Base-by-base conservation (phyloP, 2,329 filamentous ascomycete genomes). In the Sporothrix dimorphospora region DNA sequence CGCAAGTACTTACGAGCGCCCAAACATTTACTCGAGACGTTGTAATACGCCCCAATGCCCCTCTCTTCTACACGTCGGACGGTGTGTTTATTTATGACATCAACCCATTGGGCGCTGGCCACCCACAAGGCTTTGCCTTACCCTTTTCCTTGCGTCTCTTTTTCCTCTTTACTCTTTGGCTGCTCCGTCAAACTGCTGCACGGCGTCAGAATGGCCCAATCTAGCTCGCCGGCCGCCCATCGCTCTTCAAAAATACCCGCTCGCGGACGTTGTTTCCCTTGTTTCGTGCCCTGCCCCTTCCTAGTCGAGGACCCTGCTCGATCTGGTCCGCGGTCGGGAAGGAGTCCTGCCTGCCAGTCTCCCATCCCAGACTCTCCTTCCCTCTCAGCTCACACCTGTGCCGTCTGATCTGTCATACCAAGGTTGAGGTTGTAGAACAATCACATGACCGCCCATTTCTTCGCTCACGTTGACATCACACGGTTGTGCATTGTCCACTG, bases 11-110 rank as follows among this genome's bases (percentile, higher is more conserved):
- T 38, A 12, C 30, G 34, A 14, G 59, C 24, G 55, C 55, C 55
- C 27, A 21, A 40, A 9, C n/a, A 8, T n/a, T 21, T 30, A 12
- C 14, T 59, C 40, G 30, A 21, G 19, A 19, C 19, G 30, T 38
- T 38, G 57, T 40, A 14, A 42, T 24, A 19, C 57, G 9, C 19
- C 34, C 59, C 5, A 45, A 16, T 3, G n/a, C 5, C 12, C 38
- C 38, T 21, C 38, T 63, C n/a, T 45, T 42, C 59, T 45, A n/a
- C 38, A 40, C 59, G 59, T 24, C n/a, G 59, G 45, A n/a, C 21
- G 45, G n/a, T 12, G 38, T 45, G 21, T 65, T 45, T 63, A 61
- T 12, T 63, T 63, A 65, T 65, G 59, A 27, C 59, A 65, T 65
- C 57, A 49, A 49, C 42, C 27, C 42, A 2, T 3, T 45, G 61